phyloP scores from a whole-genome alignment of 805 yeast genomes.

The Metschnikowia santaceciliae region DNA sequence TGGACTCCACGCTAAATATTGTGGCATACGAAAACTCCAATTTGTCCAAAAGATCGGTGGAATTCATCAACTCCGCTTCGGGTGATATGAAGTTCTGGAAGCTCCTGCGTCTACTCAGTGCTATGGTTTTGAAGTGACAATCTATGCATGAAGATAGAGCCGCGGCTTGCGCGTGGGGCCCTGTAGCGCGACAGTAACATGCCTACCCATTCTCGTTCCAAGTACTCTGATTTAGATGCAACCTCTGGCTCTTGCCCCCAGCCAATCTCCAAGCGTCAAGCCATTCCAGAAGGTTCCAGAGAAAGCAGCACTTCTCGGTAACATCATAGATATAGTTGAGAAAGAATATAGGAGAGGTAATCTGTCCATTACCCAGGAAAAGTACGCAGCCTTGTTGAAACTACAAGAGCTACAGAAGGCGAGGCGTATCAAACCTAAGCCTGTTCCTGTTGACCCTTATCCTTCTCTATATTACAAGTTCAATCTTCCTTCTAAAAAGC shows the following conservation, averaged over 20 bases:
- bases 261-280: neutral
- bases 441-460: slow-evolving; percentile 24
- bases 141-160: neutral
- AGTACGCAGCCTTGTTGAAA: slow-evolving; percentile 28
- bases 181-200: neutral
- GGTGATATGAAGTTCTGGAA: slow-evolving; percentile 9
- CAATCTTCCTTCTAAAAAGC: slow-evolving; percentile 17
- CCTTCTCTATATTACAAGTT: slow-evolving; percentile 35
- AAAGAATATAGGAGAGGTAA: slow-evolving; percentile 38
- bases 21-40: neutral
- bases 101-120: slow-evolving; percentile 10
- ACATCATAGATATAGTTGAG: slow-evolving; percentile 25
- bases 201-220: neutral
- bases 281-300: neutral
- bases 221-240: neutral
- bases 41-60: neutral
- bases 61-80: slow-evolving; percentile 8
- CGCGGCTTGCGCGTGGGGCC: slow-evolving; percentile 3
- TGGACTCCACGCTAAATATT: slow-evolving; percentile 10
- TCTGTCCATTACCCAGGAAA: slow-evolving; percentile 34
- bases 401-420: slow-evolving; percentile 20
- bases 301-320: slow-evolving; percentile 5
- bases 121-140: slow-evolving; percentile 3
- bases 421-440: slow-evolving; percentile 8
- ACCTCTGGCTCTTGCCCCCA: neutral